Evolutionary conservation across 441 rosid genomes (phyloP), one percentile per base, ranked within the genome.

Genomic region (Adansonia madagascariensis): DNA sequence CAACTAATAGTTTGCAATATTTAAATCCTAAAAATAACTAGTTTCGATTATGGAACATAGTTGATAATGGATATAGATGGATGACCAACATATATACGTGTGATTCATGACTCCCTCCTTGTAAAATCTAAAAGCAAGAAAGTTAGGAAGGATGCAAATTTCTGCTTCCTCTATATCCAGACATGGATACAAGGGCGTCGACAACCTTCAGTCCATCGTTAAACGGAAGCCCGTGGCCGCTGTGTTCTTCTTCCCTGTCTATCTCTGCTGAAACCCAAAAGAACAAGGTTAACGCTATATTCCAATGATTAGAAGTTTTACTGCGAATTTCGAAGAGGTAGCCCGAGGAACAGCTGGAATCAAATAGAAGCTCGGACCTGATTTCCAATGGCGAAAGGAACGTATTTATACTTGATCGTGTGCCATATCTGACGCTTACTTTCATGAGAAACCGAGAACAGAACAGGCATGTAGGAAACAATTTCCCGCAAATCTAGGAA

Each of bases 331-430:
- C 27, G 27, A 24, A 24, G 27, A 1, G 27, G 27, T 24, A 24
- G 27, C 27, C 27, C 1, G 27, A 24, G 27, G 27, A 12, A 43
- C 31, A 6, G 20, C 52, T 43, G 27, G 7, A 73, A 35, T 15
- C 3, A 53, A 70, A 46, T 74, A 22, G 4, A 62, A 50, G 49
- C 14, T 14, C 85, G 80, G 73, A 89, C 92, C 85, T 88, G 89
- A 80, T 91, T 92, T 70, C 94, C 94, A 18, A 89, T 10, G 82
- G 83, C 88, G 83, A 92, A 86, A 8, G 93, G 93, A 77, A 89
- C 78, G 31, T 91, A 92, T 80, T 84, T 85, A 83, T 91, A 89
- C 81, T 85, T 88, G 41, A 91, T 85, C 94, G 89, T 89, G 87
- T 89, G 97, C 81, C 80, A 74, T 43, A 89, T 85, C 77, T 92